These are phyloP conservation scores for Pachysandra terminalis DNA, from an alignment of 164 flowering plant genomes.

Conservation along the genomic window DNA sequence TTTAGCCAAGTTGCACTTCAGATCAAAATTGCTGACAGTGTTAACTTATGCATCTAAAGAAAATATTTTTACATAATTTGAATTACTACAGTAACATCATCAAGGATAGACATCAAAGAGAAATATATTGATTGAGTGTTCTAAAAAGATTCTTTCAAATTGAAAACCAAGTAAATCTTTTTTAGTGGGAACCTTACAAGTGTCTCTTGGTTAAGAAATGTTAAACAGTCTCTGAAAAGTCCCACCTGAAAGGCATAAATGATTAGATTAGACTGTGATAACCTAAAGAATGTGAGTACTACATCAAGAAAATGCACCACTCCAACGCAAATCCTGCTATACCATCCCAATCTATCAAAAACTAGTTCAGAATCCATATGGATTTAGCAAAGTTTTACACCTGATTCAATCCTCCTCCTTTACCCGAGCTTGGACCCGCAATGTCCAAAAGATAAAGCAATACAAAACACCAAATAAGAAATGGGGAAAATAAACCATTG, in stretches of 20 bases:
- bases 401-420: no score
- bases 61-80: neutral
- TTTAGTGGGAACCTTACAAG: constrained; percentile 49
- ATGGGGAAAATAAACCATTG: no score
- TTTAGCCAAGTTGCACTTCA: no score
- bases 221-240: constrained; percentile 67
- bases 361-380: no score
- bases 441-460: no score
- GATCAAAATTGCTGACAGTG: no score
- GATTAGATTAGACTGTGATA: neutral
- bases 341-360: no score
- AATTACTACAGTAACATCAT: neutral
- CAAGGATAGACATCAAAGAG: neutral
- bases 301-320: no score
- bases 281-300: neutral
- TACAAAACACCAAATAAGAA: no score
- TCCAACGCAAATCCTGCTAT: no score
- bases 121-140: neutral
- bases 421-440: no score
- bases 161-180: neutral
- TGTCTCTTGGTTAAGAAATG: constrained; percentile 96
- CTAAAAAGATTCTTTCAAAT: neutral
- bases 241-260: constrained; percentile 49
- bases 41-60: neutral
- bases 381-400: no score